A percentile compares a stretch with the other conserved stretches of the same genome.
These are phyloP conservation scores for Geum urbanum DNA, from an alignment of 306 rosid genomes.

Conservation along the genomic window DNA sequence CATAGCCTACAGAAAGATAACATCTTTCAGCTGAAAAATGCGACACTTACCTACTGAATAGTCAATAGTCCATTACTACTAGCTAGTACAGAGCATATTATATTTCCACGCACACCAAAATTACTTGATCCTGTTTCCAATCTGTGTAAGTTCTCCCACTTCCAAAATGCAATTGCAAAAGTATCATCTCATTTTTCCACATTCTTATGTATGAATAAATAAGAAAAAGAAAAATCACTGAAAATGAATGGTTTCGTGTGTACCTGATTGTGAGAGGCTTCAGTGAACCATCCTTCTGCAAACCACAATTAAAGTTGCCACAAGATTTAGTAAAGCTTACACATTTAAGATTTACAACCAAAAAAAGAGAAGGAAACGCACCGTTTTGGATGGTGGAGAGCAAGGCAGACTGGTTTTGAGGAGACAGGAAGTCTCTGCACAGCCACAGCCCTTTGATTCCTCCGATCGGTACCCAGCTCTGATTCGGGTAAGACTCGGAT, in stretches of 20 bases:
- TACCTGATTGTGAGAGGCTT: slow-evolving; percentile 58
- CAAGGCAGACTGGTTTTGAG: slow-evolving; percentile 38
- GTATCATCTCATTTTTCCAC: too few relatives aligned
- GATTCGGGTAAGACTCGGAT: not conserved
- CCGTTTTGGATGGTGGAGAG: slow-evolving; percentile 54
- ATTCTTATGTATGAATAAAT: too few relatives aligned
- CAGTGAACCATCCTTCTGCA: slow-evolving; percentile 63
- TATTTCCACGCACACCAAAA: too few relatives aligned
- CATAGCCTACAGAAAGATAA: slow-evolving; percentile 56
- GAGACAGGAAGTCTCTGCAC: slow-evolving; percentile 50
- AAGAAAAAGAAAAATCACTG: too few relatives aligned
- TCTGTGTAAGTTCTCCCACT: too few relatives aligned
- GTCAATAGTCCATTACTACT: too few relatives aligned
- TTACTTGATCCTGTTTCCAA: too few relatives aligned
- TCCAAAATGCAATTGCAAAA: too few relatives aligned
- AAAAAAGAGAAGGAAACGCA: slow-evolving; percentile 1
- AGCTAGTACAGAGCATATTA: too few relatives aligned
- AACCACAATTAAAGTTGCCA: slow-evolving; percentile 10
- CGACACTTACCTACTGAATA: too few relatives aligned
- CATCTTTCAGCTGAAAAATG: not conserved
- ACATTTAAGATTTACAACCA: not conserved
- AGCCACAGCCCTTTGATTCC: slow-evolving; percentile 65
- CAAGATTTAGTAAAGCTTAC: not conserved
- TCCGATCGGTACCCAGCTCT: slow-evolving; percentile 33
- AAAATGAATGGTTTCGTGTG: too few relatives aligned